A percentile compares a stretch with the other conserved stretches of the same genome.
Evolutionary conservation across 495 filamentous ascomycete genomes (phyloP).

Genomic region (Daldinia grandis): DNA sequence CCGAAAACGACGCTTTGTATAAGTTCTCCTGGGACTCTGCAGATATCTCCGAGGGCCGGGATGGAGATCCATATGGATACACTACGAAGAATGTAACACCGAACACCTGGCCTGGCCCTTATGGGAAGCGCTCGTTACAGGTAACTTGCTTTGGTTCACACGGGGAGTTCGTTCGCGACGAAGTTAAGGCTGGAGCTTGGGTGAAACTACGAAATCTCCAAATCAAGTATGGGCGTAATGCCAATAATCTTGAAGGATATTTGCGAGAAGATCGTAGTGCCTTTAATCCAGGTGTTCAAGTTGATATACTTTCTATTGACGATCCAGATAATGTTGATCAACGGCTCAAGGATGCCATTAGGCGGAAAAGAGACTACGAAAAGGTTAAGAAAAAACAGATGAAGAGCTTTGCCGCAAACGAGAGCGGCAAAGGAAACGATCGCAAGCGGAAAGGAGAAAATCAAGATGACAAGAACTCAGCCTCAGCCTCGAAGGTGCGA

Average conservation of each 20-base stretch:
- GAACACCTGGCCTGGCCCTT: slow-evolving; percentile 77
- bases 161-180: slow-evolving; percentile 60
- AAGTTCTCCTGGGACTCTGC: slow-evolving; percentile 60
- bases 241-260: slow-evolving; percentile 71
- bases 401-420: slow-evolving; percentile 45
- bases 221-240: slow-evolving; percentile 64
- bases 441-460: slow-evolving; percentile 50
- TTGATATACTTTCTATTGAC: slow-evolving; percentile 55
- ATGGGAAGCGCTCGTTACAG: slow-evolving; percentile 75
- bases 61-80: slow-evolving; percentile 49
- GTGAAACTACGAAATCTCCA: slow-evolving; percentile 76
- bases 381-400: slow-evolving; percentile 60
- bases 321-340: slow-evolving; percentile 56
- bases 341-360: slow-evolving; percentile 67
- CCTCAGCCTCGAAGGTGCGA: slow-evolving; percentile 19
- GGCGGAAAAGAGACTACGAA: slow-evolving; percentile 69
- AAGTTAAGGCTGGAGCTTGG: slow-evolving; percentile 67
- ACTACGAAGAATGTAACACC: slow-evolving; percentile 7
- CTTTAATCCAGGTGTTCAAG: slow-evolving; percentile 60
- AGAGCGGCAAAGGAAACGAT: slow-evolving; percentile 40
- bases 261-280: slow-evolving; percentile 67
- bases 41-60: slow-evolving; percentile 46
- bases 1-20: slow-evolving; percentile 68
- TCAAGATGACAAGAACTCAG: slow-evolving; percentile 39
- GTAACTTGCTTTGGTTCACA: slow-evolving; percentile 78